Evolutionary conservation across 805 yeast genomes (phyloP).

Genomic region (Nakazawaea ernobii): DNA sequence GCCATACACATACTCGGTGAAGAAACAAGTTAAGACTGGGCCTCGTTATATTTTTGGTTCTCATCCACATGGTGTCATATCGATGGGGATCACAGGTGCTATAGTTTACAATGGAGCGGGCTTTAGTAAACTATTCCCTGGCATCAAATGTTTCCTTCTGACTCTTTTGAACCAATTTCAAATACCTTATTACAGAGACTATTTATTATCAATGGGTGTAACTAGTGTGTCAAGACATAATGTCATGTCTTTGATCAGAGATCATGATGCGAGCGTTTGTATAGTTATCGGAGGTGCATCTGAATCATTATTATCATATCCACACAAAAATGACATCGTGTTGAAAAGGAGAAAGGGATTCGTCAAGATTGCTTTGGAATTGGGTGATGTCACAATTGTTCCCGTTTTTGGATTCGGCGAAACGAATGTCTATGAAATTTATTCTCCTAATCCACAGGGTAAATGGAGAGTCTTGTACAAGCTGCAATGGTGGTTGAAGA

Average conservation of each 20-base stretch:
- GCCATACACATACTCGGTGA: not conserved
- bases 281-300: constrained; percentile 96
- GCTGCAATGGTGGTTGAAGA: constrained; percentile 70
- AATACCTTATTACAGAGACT: constrained; percentile 83
- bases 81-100: constrained; percentile 84
- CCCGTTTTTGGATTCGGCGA: constrained; percentile 94
- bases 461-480: constrained; percentile 32
- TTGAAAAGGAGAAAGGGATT: constrained; percentile 81
- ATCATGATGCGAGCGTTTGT: constrained; percentile 67
- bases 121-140: constrained; percentile 69
- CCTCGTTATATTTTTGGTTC: constrained; percentile 85
- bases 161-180: constrained; percentile 81
- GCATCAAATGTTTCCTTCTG: constrained; percentile 70
- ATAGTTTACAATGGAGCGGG: constrained; percentile 78
- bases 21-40: constrained; percentile 39
- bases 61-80: constrained; percentile 95
- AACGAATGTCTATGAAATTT: constrained; percentile 48
- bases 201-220: constrained; percentile 72
- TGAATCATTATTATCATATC: constrained; percentile 68
- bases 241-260: constrained; percentile 53
- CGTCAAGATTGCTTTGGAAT: constrained; percentile 75
- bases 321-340: constrained; percentile 63
- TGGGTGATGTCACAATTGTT: constrained; percentile 73
- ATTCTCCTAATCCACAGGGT: constrained; percentile 31
- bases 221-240: constrained; percentile 78